Evolutionary conservation across 2,329 filamentous ascomycete species (phyloP), one percentile per base, ranked within the genome.

Genomic region (Microdochium nivale): DNA sequence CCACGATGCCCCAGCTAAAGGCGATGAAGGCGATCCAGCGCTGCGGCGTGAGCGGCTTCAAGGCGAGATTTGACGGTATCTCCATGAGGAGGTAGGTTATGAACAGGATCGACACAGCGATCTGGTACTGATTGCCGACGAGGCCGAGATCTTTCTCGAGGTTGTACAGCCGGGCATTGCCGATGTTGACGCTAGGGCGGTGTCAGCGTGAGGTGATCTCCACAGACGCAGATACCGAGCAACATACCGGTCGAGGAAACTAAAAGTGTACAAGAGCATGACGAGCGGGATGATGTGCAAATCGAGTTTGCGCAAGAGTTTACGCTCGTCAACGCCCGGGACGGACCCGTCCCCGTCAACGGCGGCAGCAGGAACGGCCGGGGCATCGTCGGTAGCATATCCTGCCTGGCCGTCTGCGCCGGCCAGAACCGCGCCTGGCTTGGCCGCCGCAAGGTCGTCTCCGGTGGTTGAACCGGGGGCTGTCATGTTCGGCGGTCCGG

Each of bases 261-360:
- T 86, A 58, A 90, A 82, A 14, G 90, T 74, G 63, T 92, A 92
- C 16, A 87, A 67, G 7, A 79, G 65, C 79, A 87, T 86, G 8
- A 87, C 72, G 21, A 87, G 70, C 2, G 85, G 85, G 14, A 88
- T 75, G 25, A 88, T 74, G 60, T 78, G 74, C 14, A 73, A 54
- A 63, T 88, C 86, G 30, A 88, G 67, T 65, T 86, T 88, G 51
- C 80, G 73, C 44, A 87, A 71, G 23, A 88, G 70, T 56, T 73
- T 76, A 58, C 71, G 73, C 67, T 87, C 74, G n/a, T 70, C 63
- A n/a, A 60, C 58, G 3, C 49, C 56, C 49, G 21, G 19, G 40
- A 11, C 21, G 16, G 40, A 19, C 7, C 35, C 35, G 35, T 24
- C 40, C n/a, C 16, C 7, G 5, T 14, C 33, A 3, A 5, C 40